Conservation (phyloP, 2,329 filamentous ascomycete species). For the Monilinia fructicola region DNA sequence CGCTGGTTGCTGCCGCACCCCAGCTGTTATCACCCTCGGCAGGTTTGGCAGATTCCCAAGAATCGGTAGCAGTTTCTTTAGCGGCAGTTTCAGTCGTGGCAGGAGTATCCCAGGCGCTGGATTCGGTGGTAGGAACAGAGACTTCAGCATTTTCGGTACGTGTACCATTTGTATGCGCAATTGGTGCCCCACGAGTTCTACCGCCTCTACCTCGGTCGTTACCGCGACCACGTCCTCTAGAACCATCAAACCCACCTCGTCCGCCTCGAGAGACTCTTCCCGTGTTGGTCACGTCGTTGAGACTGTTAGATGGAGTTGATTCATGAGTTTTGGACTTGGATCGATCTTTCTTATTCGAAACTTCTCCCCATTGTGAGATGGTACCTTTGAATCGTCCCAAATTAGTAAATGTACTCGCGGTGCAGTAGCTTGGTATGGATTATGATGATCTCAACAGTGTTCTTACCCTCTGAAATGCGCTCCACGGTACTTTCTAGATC, state of each 20-base stretch:
- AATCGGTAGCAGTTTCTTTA: conserved; percentile 4
- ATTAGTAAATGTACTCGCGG: conserved; percentile 22
- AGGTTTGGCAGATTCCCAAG: conserved; percentile 40
- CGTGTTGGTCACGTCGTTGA: conserved; percentile 50
- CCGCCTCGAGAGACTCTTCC: conserved; percentile 58
- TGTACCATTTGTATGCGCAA: conserved; percentile 60
- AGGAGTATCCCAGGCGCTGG: conserved; percentile 58
- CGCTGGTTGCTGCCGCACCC: conserved; percentile 40
- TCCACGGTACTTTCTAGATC: conserved; percentile 74
- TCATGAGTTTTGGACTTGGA: conserved; percentile 69
- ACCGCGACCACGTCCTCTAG: conserved; percentile 59
- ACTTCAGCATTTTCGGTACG: conserved; percentile 57
- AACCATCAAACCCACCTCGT: conserved; percentile 57
- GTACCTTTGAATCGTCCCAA: conserved; percentile 52
- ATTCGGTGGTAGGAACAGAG: conserved; percentile 70
- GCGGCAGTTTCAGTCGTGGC: conserved; percentile 41
- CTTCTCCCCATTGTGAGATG: conserved; percentile 81
- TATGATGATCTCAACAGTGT: not conserved
- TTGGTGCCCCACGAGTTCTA: conserved; percentile 62
- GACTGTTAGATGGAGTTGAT: conserved; percentile 48
- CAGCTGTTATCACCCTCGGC: conserved; percentile 41
- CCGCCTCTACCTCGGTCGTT: conserved; percentile 60
- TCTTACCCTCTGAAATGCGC: conserved; percentile 74
- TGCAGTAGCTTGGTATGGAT: not conserved
- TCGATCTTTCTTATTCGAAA: conserved; percentile 77